Evolutionary conservation across 179 eudicot genomes (phyloP), one percentile per base, ranked within the genome.

Genomic region (Beta corolliflora): DNA sequence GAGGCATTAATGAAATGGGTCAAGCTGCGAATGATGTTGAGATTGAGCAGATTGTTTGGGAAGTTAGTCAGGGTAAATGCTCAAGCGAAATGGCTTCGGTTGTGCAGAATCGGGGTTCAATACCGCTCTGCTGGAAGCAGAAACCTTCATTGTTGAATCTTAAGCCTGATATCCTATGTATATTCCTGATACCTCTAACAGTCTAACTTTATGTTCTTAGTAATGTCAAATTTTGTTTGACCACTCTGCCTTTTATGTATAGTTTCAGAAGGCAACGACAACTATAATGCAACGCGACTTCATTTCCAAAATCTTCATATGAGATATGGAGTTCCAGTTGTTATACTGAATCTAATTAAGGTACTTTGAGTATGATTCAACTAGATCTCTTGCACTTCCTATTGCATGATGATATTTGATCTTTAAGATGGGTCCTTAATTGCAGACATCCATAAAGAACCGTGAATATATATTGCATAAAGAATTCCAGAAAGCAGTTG

Each of bases 1-100:
- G 99, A 56, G 99, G 99, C 25, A 90, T 90, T 18, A 90, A 95
- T 82, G 88, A 91, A 78, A 86, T 89, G 81, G 98, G 98, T 59
- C 89, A 93, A 81, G 98, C 95, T 52, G 97, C 98, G 53, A 95
- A 95, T 87, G 98, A 94, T 76, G 99, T 95, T 61, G 99, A 94
- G 86, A 89, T 93, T 29, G 99, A 94, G 81, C 99, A 95, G 81
- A 93, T 94, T 80, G 93, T 91, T 58, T 81, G 84, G 77, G 92
- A 89, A 83, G 89, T 85, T 83, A 87, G 83, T 73, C 82, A 83
- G 64, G 87, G 85, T 60, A 91, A 88, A 80, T 67, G 77, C 55
- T 85, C 88, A 7, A 71, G 60, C 54, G 86, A 87, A 71, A 81
- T 95, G 58, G 88, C 89, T 80, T 94, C 99, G 54, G 85, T 85